A percentile compares a stretch with the other conserved stretches of the same genome.
These are phyloP conservation scores for Ceratobasidium sp. DNA, from an alignment of 1,284 basidiomycete species.

Conservation along the genomic window DNA sequence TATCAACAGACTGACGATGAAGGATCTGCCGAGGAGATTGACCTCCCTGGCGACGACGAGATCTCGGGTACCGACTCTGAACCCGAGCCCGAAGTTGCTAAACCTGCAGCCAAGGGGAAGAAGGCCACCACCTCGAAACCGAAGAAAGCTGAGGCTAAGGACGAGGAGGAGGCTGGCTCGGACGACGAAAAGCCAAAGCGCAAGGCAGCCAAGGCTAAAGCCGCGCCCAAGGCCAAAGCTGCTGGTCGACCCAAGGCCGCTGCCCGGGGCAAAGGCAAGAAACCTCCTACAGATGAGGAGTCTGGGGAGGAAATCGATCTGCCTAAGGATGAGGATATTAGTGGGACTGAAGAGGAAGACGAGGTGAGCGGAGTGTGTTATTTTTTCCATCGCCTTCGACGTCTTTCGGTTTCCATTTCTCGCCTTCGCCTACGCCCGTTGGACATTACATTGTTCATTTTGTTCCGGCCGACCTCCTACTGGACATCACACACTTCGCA, in stretches of 20 bases:
- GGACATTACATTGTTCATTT: too few relatives aligned
- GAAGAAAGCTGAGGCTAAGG: slow-evolving; percentile 5
- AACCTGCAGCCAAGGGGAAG: slow-evolving; percentile 14
- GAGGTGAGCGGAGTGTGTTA: slow-evolving; percentile 15
- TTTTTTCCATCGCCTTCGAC: background rate
- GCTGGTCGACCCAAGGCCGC: slow-evolving; percentile 5
- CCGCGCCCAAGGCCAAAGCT: slow-evolving; percentile 12
- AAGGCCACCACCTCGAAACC: slow-evolving; percentile 27
- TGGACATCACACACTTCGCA: too few relatives aligned
- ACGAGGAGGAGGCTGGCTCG: slow-evolving; percentile 1
- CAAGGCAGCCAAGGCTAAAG: slow-evolving; percentile 14
- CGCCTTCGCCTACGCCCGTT: background rate
- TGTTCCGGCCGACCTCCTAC: too few relatives aligned
- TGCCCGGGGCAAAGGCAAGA: slow-evolving; percentile 35
- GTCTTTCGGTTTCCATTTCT: background rate
- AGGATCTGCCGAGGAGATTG: slow-evolving; percentile 34
- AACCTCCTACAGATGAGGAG: background rate
- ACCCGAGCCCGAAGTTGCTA: slow-evolving; percentile 11
- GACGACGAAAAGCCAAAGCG: slow-evolving; percentile 31
- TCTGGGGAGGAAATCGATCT: slow-evolving; percentile 33
- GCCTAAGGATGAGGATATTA: slow-evolving; percentile 37
- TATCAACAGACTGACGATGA: slow-evolving; percentile 22
- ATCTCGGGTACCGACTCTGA: slow-evolving; percentile 30
- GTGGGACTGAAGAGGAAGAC: slow-evolving; percentile 36
- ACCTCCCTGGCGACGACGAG: slow-evolving; percentile 33